Percentiles rank a stretch among this genome's conserved stretches.
phyloP scores from a whole-genome alignment of 139 green algal genomes.

The Axilococcus clingmanii region DNA sequence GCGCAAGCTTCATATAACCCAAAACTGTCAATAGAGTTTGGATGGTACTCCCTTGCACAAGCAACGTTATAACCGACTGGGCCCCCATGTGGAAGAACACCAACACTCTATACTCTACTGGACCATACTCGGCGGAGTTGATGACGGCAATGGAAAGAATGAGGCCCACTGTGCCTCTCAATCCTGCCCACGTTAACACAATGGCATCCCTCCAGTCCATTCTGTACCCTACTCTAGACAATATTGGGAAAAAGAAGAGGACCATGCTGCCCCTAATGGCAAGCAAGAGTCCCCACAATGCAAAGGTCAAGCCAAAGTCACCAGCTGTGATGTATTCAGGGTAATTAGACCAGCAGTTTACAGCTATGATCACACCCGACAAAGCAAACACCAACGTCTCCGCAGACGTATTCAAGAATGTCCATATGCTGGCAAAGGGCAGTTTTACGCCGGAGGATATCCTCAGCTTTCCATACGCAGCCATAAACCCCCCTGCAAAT shows the following conservation, averaged over 20 bases:
- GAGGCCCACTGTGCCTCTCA: slow-evolving; percentile 54
- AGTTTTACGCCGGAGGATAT: slow-evolving; percentile 29
- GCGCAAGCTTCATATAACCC: slow-evolving; percentile 5
- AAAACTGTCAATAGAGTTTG: slow-evolving; percentile 21
- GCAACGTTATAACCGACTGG: slow-evolving; percentile 22
- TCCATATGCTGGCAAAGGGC: slow-evolving; percentile 44
- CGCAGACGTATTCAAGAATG: slow-evolving; percentile 46
- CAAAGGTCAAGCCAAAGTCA: slow-evolving; percentile 37
- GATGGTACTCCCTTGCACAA: slow-evolving; percentile 33
- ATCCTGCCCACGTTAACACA: slow-evolving; percentile 44
- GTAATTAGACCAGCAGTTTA: slow-evolving; percentile 10
- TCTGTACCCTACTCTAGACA: slow-evolving; percentile 27
- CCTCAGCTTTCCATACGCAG: slow-evolving; percentile 25
- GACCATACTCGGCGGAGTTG: slow-evolving; percentile 21
- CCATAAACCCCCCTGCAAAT: slow-evolving; percentile 32
- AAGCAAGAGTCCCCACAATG: slow-evolving; percentile 35
- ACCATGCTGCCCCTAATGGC: slow-evolving; percentile 28
- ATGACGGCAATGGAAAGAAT: slow-evolving; percentile 41
- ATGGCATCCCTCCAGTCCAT: slow-evolving; percentile 33
- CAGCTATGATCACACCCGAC: slow-evolving; percentile 44
- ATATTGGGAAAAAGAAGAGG: slow-evolving; percentile 35
- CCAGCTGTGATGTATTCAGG: slow-evolving; percentile 1
- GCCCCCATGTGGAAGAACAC: slow-evolving; percentile 44
- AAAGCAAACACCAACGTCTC: slow-evolving; percentile 70
- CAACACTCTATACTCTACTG: slow-evolving; percentile 18